These are phyloP conservation scores for Nicotiana sylvestris DNA, from an alignment of 257 asterid genomes.

Conservation along the genomic window DNA sequence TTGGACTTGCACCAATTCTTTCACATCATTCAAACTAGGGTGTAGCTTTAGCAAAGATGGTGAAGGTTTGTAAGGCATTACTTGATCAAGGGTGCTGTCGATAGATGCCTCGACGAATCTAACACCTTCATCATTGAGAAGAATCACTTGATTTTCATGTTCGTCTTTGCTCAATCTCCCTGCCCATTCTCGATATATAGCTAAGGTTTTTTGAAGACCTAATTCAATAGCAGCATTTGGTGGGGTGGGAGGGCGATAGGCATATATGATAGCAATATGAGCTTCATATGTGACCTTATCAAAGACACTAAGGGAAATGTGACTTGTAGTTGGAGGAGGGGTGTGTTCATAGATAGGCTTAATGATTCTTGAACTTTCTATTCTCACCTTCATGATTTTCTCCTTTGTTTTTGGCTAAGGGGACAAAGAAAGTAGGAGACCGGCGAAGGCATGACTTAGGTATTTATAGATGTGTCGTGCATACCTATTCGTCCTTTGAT, in stretches of 20 bases:
- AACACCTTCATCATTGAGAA: conserved; percentile 61
- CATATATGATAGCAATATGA: conserved; percentile 65
- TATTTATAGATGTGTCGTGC: not conserved
- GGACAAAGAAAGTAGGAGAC: not conserved
- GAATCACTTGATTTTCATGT: conserved; percentile 35
- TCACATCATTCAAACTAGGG: conserved; percentile 45
- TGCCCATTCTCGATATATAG: conserved; percentile 59
- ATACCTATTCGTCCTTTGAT: not conserved
- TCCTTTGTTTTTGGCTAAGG: not conserved
- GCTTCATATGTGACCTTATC: conserved; percentile 59
- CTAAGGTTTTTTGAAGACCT: conserved; percentile 57
- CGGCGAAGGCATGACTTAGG: not conserved
- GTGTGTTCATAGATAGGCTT: conserved; percentile 52
- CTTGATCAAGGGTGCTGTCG: conserved; percentile 42
- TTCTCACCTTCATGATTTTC: conserved; percentile 43
- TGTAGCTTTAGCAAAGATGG: conserved; percentile 49
- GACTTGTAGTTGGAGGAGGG: conserved; percentile 27
- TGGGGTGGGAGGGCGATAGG: conserved; percentile 67
- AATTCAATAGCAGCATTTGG: conserved; percentile 37
- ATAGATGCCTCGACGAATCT: conserved; percentile 66
- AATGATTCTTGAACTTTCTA: conserved; percentile 51
- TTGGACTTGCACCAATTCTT: conserved; percentile 67
- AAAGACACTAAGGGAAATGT: conserved; percentile 53
- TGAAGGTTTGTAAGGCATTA: conserved; percentile 37
- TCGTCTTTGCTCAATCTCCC: conserved; percentile 54